Evolutionary conservation across 1,139 yeast genomes (phyloP), one percentile per base, ranked within the genome.

Genomic region (Yamadazyma triangularis): DNA sequence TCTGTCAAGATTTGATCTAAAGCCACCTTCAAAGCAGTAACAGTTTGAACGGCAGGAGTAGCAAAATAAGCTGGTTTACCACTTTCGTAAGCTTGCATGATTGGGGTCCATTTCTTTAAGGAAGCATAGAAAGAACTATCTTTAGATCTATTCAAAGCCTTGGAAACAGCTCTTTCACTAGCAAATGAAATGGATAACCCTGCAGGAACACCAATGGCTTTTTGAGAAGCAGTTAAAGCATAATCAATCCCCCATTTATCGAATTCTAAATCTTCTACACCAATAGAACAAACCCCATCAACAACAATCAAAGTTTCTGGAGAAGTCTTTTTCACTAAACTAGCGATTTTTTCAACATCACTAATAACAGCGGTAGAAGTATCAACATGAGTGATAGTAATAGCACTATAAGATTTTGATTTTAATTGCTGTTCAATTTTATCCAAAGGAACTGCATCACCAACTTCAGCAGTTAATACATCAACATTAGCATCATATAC

Each of bases 241-340:
- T 73, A 86, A 60, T 89, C 98, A 35, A 89, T 58, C 7, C 88
- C 89, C 97, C 97, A 91, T 21, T 73, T 72, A 56, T 87, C 93
- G 55, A 91, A 89, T 50, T 83, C 79, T 44, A 91, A 65, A 46
- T 78, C 72, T 60, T 89, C 98, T 37, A 86, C 93, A 20, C 84
- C 97, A 41, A 89, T 76, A 7, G 96, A 86, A 61, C 97, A 91
- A 24, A 89, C 97, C 29, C 95, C 96, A 55, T 89, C 98, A 29
- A 89, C 95, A 31, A 87, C 63, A 36, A 89, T 70, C 42, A 89
- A 71, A 15, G 96, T 78, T 24, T 84, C 82, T 32, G 97, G 96
- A 3, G 88, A 73, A 4, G 69, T 64, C 41, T 65, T 54, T 49
- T 79, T 76, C 38, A 85, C 83, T 12, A 81, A 47, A 32, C 60